These are phyloP conservation scores for Wickerhamomyces alni DNA, from an alignment of 805 yeast genomes.

Conservation along the genomic window DNA sequence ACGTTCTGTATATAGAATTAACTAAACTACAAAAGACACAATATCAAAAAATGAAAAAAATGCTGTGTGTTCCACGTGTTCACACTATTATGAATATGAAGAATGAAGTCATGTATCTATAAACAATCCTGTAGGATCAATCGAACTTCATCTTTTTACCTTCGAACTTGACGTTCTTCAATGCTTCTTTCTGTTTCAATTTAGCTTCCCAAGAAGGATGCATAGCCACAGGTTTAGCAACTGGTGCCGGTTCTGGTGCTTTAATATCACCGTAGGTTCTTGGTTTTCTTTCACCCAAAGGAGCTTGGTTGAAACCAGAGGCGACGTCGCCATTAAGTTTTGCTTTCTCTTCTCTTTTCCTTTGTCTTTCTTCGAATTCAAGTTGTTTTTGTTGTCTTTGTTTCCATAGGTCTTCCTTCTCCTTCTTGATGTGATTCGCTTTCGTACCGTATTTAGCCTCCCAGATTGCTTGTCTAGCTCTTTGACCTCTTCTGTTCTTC, in stretches of 20 bases:
- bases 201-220: slow-evolving; percentile 99
- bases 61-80: too few species aligned
- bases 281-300: slow-evolving; percentile 31
- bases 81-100: neutral
- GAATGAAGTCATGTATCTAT: neutral
- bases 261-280: slow-evolving; percentile 3
- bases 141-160: slow-evolving; percentile 82
- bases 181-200: slow-evolving; percentile 60
- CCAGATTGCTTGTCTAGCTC: slow-evolving; percentile 97
- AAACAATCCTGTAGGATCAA: neutral
- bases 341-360: slow-evolving; percentile 56
- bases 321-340: slow-evolving; percentile 31
- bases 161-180: slow-evolving; percentile 57
- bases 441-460: slow-evolving; percentile 77
- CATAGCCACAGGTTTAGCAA: slow-evolving; percentile 20
- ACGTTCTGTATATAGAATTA: neutral
- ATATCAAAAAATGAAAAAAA: too few species aligned
- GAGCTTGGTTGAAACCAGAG: slow-evolving; percentile 33
- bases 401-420: slow-evolving; percentile 44
- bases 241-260: slow-evolving; percentile 10
- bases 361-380: slow-evolving; percentile 69
- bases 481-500: slow-evolving; percentile 92
- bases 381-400: slow-evolving; percentile 54
- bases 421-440: slow-evolving; percentile 80
- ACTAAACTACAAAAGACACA: too few species aligned